Evolutionary conservation across 768 basidiomycete genomes (phyloP), one percentile per base, ranked within the genome.

Genomic region (Strobilomyces dryophilus): DNA sequence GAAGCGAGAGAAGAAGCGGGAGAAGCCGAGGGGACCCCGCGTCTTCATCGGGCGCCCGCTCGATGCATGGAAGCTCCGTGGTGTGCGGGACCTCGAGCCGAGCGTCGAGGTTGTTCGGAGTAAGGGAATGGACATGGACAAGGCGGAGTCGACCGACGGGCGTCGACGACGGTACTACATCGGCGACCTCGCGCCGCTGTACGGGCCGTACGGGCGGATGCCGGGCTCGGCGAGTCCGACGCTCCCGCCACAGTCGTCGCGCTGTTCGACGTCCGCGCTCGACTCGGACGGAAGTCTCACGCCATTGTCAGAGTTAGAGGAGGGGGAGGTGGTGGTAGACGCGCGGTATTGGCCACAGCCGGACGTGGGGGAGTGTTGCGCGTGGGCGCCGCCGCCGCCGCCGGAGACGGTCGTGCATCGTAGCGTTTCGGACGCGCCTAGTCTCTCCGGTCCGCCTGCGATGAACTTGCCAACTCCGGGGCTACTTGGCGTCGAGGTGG

Each of bases 311-410:
- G 56, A 57, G 26, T 2, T 44, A 26, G 60, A 53, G 41, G 53
- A 10, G 21, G 59, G 47, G 37, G 52, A 12, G 29, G 59, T 46
- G 5, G 29, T 29, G 29, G 29, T 4, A 4, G 24, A 24, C 24
- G 24, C 4, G 29, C 29, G 6, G 29, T 15, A 51, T n/a, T 69
- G 68, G 68, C 68, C 68, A 2, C 68, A 69, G 47, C 68, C 68
- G 0, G 69, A 51, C n/a, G 63, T 71, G 11, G 68, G 69, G 4
- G 69, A 71, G 45, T 60, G 37, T 34, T 69, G 67, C 32, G 49
- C 55, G 52, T 69, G 67, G 69, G 60, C 34, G 26, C 59, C 65
- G 5, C 47, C 44, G 1, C 40, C 29, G 11, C 56, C 63, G 14
- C 48, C 44, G 0, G 50, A 44, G 14, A 4, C 31, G 18, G 8